Conservation (phyloP, 2,329 filamentous ascomycete genomes). For the Aspergillus candidus region DNA sequence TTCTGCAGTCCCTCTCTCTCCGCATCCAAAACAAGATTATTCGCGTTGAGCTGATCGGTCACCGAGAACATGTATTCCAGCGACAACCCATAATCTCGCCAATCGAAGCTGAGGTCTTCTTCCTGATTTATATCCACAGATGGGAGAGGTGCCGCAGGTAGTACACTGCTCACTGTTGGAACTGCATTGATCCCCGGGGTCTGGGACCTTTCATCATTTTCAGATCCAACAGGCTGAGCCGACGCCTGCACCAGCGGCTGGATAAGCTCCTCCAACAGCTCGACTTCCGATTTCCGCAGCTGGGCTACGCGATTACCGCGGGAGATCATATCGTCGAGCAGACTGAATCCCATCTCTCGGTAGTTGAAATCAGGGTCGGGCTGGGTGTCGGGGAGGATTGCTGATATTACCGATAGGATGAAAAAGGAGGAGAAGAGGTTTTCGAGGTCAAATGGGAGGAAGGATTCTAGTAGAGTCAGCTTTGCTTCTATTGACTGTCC, state of each 20-base stretch:
- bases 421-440: constrained; percentile 30
- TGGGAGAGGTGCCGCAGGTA: too few species aligned
- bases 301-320: constrained; percentile 17
- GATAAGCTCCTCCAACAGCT: constrained; percentile 15
- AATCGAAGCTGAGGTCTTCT: constrained; percentile 14
- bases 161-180: too few species aligned
- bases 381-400: constrained; percentile 38
- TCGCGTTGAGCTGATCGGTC: constrained; percentile 15
- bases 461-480: constrained; percentile 13
- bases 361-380: constrained; percentile 36
- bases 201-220: neutral
- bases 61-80: constrained; percentile 18
- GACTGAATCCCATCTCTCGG: constrained; percentile 24
- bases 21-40: constrained; percentile 12
- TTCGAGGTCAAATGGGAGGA: constrained; percentile 33
- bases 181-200: too few species aligned
- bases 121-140: neutral
- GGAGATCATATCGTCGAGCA: constrained; percentile 16
- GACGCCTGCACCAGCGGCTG: constrained; percentile 8
- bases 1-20: constrained; percentile 10
- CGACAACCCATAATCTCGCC: constrained; percentile 17
- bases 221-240: neutral
- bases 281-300: constrained; percentile 19
- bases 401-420: constrained; percentile 26
- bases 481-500: neutral